Conservation (phyloP, 176 grass and related monocot species). For the Musa troglodytarum region DNA sequence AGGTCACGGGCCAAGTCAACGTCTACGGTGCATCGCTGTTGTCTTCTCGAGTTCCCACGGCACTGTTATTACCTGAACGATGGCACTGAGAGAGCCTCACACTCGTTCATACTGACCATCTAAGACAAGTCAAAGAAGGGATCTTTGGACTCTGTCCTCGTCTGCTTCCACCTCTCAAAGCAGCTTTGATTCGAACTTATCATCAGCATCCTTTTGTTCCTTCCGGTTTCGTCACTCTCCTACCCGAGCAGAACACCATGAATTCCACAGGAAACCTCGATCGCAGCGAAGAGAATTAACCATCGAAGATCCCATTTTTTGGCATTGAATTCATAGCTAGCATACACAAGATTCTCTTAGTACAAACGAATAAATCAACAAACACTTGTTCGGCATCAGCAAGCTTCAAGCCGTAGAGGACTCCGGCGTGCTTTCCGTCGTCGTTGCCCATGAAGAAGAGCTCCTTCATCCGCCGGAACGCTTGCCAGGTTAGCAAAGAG, state of each 20-base stretch:
- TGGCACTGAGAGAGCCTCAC: too few relatives aligned
- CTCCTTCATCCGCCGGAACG: constrained; percentile 39
- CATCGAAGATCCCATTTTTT: constrained; percentile 12
- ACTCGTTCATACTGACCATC: too few relatives aligned
- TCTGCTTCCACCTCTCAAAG: too few relatives aligned
- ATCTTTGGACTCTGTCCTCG: too few relatives aligned
- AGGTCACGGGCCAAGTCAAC: neutral
- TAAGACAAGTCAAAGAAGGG: too few relatives aligned
- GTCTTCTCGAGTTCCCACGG: neutral
- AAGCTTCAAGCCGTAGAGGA: constrained; percentile 48
- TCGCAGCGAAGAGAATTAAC: neutral
- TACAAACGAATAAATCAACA: neutral
- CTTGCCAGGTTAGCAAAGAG: constrained; percentile 72
- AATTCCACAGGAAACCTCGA: too few relatives aligned
- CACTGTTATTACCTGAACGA: neutral
- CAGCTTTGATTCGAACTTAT: too few relatives aligned
- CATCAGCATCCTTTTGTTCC: too few relatives aligned
- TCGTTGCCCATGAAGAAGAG: constrained; percentile 38
- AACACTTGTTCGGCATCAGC: neutral
- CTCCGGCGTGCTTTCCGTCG: constrained; percentile 26
- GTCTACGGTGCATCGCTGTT: neutral
- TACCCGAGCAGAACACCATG: too few relatives aligned
- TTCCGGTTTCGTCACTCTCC: too few relatives aligned
- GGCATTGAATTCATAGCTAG: neutral
- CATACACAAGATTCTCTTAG: neutral